Percentiles rank a stretch among this genome's conserved stretches.
Conservation (phyloP, 1,284 basidiomycete genomes). For the Inonotus obliquus region DNA sequence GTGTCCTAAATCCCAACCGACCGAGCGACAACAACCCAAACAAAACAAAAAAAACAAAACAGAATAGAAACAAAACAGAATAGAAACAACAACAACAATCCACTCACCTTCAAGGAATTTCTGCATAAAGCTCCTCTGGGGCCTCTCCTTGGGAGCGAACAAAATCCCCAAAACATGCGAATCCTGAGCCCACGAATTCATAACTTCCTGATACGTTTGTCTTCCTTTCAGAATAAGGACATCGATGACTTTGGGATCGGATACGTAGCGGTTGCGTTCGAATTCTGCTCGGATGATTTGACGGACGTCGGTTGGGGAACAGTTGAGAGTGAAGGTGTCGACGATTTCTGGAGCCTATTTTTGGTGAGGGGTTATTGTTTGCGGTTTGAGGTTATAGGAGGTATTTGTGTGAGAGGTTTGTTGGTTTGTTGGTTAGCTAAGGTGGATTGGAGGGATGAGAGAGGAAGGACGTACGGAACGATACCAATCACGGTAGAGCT, state of each 20-base stretch:
- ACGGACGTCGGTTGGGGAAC: constrained; percentile 79
- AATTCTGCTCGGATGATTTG: constrained; percentile 85
- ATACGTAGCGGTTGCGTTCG: constrained; percentile 81
- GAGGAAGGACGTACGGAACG: constrained; percentile 60
- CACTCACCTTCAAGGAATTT: constrained; percentile 79
- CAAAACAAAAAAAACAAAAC: background rate
- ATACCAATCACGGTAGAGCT: constrained; percentile 92
- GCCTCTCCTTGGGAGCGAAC: constrained; percentile 44
- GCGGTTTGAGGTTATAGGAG: too few relatives aligned
- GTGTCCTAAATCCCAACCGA: too few relatives aligned
- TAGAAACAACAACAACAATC: too few relatives aligned
- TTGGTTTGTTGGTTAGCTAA: constrained; percentile 7
- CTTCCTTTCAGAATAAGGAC: constrained; percentile 83
- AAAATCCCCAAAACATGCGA: constrained; percentile 71
- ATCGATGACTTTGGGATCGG: constrained; percentile 83
- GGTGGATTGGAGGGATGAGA: background rate
- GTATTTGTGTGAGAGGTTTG: too few relatives aligned
- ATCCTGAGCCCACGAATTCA: constrained; percentile 91
- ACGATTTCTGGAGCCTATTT: constrained; percentile 86
- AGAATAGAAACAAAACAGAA: background rate
- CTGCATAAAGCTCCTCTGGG: constrained; percentile 70
- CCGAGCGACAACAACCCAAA: too few relatives aligned
- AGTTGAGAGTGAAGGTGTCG: constrained; percentile 78
- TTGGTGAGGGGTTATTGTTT: too few relatives aligned
- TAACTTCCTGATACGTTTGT: constrained; percentile 91